Evolutionary conservation across 2,329 filamentous ascomycete genomes (phyloP).

Genomic region (Alternaria novae-zelandiae): DNA sequence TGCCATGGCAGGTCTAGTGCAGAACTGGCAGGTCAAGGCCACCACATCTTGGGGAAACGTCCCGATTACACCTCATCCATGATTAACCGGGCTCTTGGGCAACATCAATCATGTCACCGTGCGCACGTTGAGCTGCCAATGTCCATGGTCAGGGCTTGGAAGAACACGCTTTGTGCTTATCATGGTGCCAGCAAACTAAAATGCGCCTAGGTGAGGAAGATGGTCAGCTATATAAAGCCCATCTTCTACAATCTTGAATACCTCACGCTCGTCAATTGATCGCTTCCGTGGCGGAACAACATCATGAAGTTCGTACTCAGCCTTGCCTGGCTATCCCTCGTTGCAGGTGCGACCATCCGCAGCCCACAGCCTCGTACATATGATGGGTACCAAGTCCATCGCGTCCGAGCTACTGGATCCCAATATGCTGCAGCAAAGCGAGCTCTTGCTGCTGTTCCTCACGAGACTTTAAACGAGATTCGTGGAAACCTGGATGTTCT

Average conservation of each 20-base stretch:
- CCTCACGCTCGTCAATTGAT: background rate
- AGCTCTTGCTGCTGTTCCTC: conserved; percentile 44
- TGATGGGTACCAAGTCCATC: conserved; percentile 52
- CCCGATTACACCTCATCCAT: conserved; percentile 9
- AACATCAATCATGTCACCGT: conserved; percentile 5
- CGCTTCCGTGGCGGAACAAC: background rate
- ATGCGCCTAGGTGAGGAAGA: background rate
- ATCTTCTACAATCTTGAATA: background rate
- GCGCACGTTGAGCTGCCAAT: conserved; percentile 11
- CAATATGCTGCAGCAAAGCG: conserved; percentile 43
- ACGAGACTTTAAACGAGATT: conserved; percentile 48
- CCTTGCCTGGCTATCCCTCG: conserved; percentile 23
- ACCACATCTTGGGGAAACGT: conserved; percentile 10
- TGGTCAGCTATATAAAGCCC: conserved; percentile 8
- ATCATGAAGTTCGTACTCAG: conserved; percentile 24
- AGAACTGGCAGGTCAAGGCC: conserved; percentile 30
- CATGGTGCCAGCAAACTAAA: background rate
- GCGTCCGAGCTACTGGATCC: conserved; percentile 41
- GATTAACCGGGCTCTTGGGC: conserved; percentile 8
- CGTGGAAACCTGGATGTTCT: conserved; percentile 51
- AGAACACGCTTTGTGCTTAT: background rate
- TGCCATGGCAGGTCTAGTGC: conserved; percentile 27
- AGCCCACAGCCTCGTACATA: conserved; percentile 39
- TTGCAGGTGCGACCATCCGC: conserved; percentile 25
- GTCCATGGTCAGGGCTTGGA: conserved; percentile 2